These are phyloP conservation scores for Barnettozyma californica DNA, from an alignment of 805 yeast genomes.

Conservation along the genomic window DNA sequence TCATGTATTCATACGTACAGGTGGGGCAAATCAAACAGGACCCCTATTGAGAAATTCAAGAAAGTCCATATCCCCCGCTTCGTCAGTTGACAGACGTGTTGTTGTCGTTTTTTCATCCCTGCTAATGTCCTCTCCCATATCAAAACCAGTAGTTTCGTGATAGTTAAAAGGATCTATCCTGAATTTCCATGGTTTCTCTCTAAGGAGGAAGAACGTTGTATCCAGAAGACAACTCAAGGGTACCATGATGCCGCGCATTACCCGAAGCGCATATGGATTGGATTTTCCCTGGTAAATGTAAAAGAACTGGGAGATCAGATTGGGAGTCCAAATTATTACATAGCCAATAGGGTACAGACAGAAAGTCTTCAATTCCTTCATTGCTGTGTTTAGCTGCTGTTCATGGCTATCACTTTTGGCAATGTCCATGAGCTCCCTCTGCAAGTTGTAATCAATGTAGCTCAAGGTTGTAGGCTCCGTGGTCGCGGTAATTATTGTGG, in stretches of 20 bases:
- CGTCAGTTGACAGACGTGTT: not conserved
- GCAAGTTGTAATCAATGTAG: slow-evolving; percentile 7
- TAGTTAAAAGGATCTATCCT: not conserved
- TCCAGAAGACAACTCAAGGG: not conserved
- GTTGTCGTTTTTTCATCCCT: not conserved
- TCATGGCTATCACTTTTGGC: slow-evolving; percentile 5
- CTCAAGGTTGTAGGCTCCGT: not conserved
- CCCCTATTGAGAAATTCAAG: slow-evolving; percentile 2
- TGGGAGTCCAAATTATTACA: slow-evolving; percentile 16
- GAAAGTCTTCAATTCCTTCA: slow-evolving; percentile 17
- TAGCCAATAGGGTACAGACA: slow-evolving; percentile 21
- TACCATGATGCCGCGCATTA: not conserved
- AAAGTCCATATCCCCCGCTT: not conserved
- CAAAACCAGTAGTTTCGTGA: not conserved
- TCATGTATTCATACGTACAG: too few relatives aligned
- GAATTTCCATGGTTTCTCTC: not conserved
- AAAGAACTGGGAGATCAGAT: slow-evolving; percentile 7
- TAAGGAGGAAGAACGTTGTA: not conserved
- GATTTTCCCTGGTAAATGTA: not conserved
- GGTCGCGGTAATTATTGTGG: too few relatives aligned
- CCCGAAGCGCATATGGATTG: slow-evolving; percentile 7
- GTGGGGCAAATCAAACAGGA: too few relatives aligned
- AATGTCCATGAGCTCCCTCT: slow-evolving; percentile 17
- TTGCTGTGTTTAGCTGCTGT: slow-evolving; percentile 8
- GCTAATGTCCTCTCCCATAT: not conserved